Base-by-base conservation (phyloP, 2,329 filamentous ascomycete genomes). In the Cadophora sp. region DNA sequence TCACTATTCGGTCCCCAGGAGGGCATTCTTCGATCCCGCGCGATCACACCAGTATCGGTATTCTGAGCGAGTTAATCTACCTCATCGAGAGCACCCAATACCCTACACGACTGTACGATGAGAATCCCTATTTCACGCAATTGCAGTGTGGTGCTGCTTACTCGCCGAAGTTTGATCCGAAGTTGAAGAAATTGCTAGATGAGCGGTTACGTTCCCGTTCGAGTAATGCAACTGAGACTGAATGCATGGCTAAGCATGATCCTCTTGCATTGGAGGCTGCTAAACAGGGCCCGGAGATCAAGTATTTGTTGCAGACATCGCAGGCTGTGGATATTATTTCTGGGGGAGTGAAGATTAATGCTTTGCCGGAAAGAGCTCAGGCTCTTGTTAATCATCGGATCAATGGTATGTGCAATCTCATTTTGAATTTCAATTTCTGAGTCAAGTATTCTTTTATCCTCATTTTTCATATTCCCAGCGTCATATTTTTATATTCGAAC, bases 41-140 rank as follows among this genome's bases (percentile, higher is more conserved):
- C 14, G 82, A 85, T 0, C 89, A 92, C 76, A 92, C 89, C 0
- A 88, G 87, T 13, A 91, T 92, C 62, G 90, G 90, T 7, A 89
- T 92, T 69, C 81, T 89, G 64, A 82, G 87, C 11, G 87, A 92
- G 73, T 83, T 92, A 45, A 83, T 92, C 66, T 83, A 84, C n/a
- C 78, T 83, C n/a, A 85, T 93, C 1, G 90, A 93, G 73, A 77
- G 81, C 1, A 79, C 85, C 47, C 81, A 86, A 0, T 90, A 87
- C 75, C 77, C 81, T 3, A 84, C 87, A 1, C 20, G 62, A 2
- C 50, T 67, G 8, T 56, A 53, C 9, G 56, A 60, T 30, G 43
- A 78, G 76, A 59, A 79, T 86, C 3, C 68, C 4, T 65, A 65
- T 36, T 64, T 65, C 70, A 59, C 59, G 7, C 55, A 62, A 14